phyloP scores from a whole-genome alignment of 2,329 filamentous ascomycete species.

The Pseudogymnoascus sp. region DNA sequence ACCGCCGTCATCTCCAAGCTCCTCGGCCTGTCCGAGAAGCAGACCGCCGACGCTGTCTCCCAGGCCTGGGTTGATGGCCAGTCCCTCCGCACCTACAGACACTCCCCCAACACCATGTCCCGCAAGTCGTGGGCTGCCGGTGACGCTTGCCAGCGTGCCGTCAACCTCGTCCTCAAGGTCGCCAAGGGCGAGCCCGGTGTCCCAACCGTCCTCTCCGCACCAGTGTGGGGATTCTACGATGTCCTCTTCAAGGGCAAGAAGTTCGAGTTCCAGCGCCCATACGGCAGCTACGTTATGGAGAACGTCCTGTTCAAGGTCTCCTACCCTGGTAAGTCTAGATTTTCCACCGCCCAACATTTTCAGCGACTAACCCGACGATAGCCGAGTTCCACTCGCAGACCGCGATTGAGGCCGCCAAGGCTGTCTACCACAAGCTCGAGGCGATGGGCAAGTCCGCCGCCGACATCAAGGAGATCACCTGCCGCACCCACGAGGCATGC shows the following conservation, averaged over 20 bases:
- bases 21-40: constrained; percentile 79
- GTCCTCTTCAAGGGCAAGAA: constrained; percentile 93
- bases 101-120: constrained; percentile 98
- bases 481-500: constrained; percentile 96
- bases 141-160: constrained; percentile 92
- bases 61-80: constrained; percentile 98
- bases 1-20: constrained; percentile 92
- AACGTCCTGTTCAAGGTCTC: constrained; percentile 99
- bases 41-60: constrained; percentile 91
- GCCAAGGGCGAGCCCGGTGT: constrained; percentile 85
- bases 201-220: constrained; percentile 85
- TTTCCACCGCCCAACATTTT: constrained; percentile 1
- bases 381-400: constrained; percentile 99
- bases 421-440: constrained; percentile 76
- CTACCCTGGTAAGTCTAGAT: constrained; percentile 65
- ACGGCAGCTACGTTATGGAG: constrained; percentile 99
- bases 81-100: constrained; percentile 90
- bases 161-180: constrained; percentile 86
- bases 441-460: constrained; percentile 80
- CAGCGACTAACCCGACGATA: constrained; percentile 27
- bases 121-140: constrained; percentile 98
- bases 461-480: constrained; percentile 88
- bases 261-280: constrained; percentile 92
- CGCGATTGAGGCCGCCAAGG: constrained; percentile 88
- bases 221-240: constrained; percentile 97